A percentile compares a stretch with the other conserved stretches of the same genome.
Conservation (phyloP, 306 rosid genomes). For the Myrica gale region DNA sequence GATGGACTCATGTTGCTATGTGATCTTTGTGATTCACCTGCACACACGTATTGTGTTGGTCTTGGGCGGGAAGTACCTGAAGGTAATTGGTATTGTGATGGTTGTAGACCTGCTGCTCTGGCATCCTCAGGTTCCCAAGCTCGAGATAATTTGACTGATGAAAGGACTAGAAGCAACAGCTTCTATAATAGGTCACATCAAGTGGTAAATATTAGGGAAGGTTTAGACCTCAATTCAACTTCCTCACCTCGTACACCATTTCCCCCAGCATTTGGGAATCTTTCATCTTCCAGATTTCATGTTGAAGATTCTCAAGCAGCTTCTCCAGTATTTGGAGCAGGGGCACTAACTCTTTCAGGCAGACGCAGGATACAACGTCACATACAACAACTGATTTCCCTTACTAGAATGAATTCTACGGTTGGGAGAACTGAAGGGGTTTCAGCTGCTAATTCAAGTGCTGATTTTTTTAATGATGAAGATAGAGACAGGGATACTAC, state of each 20-base stretch:
- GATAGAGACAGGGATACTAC: slow-evolving; percentile 54
- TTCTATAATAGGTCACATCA: slow-evolving; percentile 50
- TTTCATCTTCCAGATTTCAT: slow-evolving; percentile 61
- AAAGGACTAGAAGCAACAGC: slow-evolving; percentile 47
- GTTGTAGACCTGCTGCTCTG: slow-evolving; percentile 71
- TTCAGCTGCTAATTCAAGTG: slow-evolving; percentile 38
- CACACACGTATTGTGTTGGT: slow-evolving; percentile 95
- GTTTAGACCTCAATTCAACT: slow-evolving; percentile 65
- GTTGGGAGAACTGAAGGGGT: slow-evolving; percentile 48
- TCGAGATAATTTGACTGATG: slow-evolving; percentile 52
- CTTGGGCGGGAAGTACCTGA: slow-evolving; percentile 87
- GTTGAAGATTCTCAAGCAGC: slow-evolving; percentile 51
- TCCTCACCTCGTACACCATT: slow-evolving; percentile 57
- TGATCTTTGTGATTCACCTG: slow-evolving; percentile 94
- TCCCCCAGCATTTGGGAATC: slow-evolving; percentile 56
- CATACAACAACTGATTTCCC: slow-evolving; percentile 62
- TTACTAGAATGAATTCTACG: slow-evolving; percentile 46
- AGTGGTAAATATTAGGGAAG: slow-evolving; percentile 43
- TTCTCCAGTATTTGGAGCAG: slow-evolving; percentile 66
- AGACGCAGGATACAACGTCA: slow-evolving; percentile 79
- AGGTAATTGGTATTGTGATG: slow-evolving; percentile 92
- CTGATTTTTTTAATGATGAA: slow-evolving; percentile 42
- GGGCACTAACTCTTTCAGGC: slow-evolving; percentile 77
- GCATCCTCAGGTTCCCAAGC: slow-evolving; percentile 74
- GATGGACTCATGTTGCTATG: slow-evolving; percentile 90